Evolutionary conservation across 192 early-diverging fungal species (phyloP).

Genomic region (Linnemannia exigua): DNA sequence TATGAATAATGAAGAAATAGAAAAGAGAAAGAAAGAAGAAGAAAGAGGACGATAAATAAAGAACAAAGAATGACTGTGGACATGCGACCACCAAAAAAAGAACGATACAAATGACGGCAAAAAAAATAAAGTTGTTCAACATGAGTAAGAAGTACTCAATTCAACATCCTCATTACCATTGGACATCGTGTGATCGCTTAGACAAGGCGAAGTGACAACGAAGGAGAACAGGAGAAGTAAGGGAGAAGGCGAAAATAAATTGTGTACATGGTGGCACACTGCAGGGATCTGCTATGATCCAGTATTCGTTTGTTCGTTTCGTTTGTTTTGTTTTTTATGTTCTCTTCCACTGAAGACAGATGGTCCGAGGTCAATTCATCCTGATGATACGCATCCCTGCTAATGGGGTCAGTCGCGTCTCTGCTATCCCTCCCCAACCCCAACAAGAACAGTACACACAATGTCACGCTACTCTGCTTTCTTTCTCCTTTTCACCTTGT

Average conservation of each 20-base stretch:
- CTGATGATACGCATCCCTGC: not conserved
- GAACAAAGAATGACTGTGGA: not conserved
- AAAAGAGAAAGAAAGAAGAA: conserved; percentile 15
- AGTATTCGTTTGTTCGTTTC: not conserved
- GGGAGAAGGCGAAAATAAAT: not conserved
- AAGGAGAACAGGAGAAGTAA: not conserved
- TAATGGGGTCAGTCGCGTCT: not conserved
- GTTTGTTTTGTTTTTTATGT: not conserved
- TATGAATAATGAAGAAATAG: not conserved
- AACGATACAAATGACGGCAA: not conserved
- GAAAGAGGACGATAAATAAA: not conserved
- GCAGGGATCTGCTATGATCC: not conserved
- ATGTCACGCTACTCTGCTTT: not conserved
- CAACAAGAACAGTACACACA: too few relatives aligned
- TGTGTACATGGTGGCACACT: not conserved
- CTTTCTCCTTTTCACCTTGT: not conserved
- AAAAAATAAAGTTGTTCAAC: not conserved
- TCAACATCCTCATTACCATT: too few relatives aligned
- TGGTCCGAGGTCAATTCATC: not conserved
- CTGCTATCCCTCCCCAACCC: not conserved
- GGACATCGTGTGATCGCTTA: too few relatives aligned
- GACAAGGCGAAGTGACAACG: too few relatives aligned
- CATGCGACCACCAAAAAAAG: not conserved
- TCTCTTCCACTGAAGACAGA: not conserved
- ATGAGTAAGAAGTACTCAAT: too few relatives aligned